Base-by-base conservation (phyloP, 2,329 filamentous ascomycete genomes). In the Ophiostoma sp. region DNA sequence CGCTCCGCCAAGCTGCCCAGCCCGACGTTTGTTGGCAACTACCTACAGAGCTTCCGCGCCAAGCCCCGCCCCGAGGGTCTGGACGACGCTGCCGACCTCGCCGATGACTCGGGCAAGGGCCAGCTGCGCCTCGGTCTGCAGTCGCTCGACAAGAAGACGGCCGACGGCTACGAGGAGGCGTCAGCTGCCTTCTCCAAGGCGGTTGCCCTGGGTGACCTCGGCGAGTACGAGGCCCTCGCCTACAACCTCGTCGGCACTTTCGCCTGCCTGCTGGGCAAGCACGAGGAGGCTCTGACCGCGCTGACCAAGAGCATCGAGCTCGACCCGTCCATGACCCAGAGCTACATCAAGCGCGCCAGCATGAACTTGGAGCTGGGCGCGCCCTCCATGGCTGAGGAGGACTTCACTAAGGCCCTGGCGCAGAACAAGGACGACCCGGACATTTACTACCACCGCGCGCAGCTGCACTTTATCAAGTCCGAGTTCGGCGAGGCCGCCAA, bases 181-280 rank as follows among this genome's bases (percentile, higher is more conserved):
- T 90, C 93, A 2, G 84, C 88, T 50, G 92, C 94, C 39, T 98
- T 98, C 79, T 93, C 97, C 81, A 93, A 93, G 84, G 94, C 96
- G 0, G 83, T 98, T 71, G 92, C 97, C 83, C 84, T 95, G 45
- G 92, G 91, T 57, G 92, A 93, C 57, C 88, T 98, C 22, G 94
- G 87, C 66, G 90, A 95, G 77, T 89, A 93, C 79, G 95, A 98
- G 84, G 94, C 94, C 3, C 90, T 97, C 78, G 96, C 95, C 17
- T 93, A 98, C 83, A 99, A 98, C 87, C 92, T 97, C 90, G 92
- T 95, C 73, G 96, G 95, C 75, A 99, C 96, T 45, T 98, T 98
- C 87, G 91, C 92, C 80, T 98, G 97, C 81, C 88, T 99, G 75
- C 91, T 92, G 77, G 96, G 96, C 74, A 94, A 97, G 81, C 95